phyloP scores from a whole-genome alignment of 148 eudicot species.

The Rhododendron ferrugineum region DNA sequence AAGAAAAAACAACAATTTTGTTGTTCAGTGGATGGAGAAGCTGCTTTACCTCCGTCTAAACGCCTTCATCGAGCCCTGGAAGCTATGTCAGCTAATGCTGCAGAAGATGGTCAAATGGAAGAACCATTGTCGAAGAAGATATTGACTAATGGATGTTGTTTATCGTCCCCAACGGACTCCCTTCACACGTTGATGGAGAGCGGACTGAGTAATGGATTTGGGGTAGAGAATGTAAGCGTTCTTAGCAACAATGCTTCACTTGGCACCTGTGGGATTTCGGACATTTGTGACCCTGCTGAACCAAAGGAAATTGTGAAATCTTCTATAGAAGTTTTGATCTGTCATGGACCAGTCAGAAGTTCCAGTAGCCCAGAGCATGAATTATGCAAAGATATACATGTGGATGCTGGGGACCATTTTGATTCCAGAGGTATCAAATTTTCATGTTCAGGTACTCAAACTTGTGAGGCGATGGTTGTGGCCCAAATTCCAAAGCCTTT shows the following conservation, averaged over 20 bases:
- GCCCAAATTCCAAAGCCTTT: slow-evolving; percentile 21
- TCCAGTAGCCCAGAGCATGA: slow-evolving; percentile 12
- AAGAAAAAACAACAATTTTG: slow-evolving; percentile 35
- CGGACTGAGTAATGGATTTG: slow-evolving; percentile 15
- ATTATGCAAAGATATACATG: slow-evolving; percentile 11
- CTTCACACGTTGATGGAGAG: slow-evolving; percentile 16
- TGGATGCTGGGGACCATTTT: slow-evolving; percentile 16
- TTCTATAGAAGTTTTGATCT: slow-evolving; percentile 13
- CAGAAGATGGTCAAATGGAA: slow-evolving; percentile 49
- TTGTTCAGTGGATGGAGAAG: slow-evolving; percentile 70
- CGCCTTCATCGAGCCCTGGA: slow-evolving; percentile 95
- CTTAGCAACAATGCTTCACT: slow-evolving; percentile 18
- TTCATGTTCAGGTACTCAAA: slow-evolving; percentile 11
- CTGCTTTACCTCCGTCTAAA: slow-evolving; percentile 95
- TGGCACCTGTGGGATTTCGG: slow-evolving; percentile 15
- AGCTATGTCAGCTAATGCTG: slow-evolving; percentile 97
- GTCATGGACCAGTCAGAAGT: slow-evolving; percentile 16
- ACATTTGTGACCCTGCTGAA: slow-evolving; percentile 15
- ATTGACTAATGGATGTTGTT: slow-evolving; percentile 22
- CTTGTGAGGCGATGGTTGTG: slow-evolving; percentile 17
- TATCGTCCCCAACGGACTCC: slow-evolving; percentile 16
- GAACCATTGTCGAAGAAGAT: slow-evolving; percentile 16
- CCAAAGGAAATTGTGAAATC: slow-evolving; percentile 16
- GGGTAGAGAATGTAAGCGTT: slow-evolving; percentile 14
- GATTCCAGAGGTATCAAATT: slow-evolving; percentile 15